phyloP scores from a whole-genome alignment of 2,329 filamentous ascomycete genomes.

The Xenosphaeropsis pyriputrescens region DNA sequence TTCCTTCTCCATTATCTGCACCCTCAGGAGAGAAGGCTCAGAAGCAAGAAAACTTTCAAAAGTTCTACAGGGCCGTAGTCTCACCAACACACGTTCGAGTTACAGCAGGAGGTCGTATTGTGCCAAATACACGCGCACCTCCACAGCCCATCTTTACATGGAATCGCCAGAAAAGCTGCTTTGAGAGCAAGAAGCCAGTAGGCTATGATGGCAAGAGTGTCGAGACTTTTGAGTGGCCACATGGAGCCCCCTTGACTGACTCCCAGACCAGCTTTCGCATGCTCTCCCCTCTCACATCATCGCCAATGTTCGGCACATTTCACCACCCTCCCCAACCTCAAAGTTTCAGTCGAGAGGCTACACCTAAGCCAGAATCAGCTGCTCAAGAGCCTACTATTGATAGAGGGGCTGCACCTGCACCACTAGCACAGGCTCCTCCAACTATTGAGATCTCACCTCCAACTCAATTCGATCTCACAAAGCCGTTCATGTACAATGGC shows the following conservation, averaged over 20 bases:
- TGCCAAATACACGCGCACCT: slow-evolving; percentile 41
- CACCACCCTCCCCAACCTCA: background rate
- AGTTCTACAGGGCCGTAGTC: slow-evolving; percentile 53
- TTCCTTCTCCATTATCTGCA: slow-evolving; percentile 33
- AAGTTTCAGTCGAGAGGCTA: background rate
- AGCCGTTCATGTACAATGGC: slow-evolving; percentile 18
- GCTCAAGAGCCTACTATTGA: background rate
- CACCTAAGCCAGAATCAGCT: background rate
- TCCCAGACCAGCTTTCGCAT: background rate
- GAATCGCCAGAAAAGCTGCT: slow-evolving; percentile 11
- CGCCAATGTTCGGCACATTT: background rate
- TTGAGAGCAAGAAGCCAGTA: slow-evolving; percentile 6
- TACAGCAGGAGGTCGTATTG: slow-evolving; percentile 51
- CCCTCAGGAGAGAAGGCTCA: slow-evolving; percentile 37
- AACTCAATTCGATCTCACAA: slow-evolving; percentile 17
- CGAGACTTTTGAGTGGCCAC: background rate
- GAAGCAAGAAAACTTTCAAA: slow-evolving; percentile 49
- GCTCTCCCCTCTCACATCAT: background rate
- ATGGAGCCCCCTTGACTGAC: background rate
- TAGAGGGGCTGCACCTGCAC: background rate
- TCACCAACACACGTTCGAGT: slow-evolving; percentile 54
- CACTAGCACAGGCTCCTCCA: background rate
- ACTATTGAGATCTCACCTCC: slow-evolving; percentile 17
- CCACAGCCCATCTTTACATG: slow-evolving; percentile 12
- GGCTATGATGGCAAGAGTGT: background rate